Base-by-base conservation (phyloP, 257 asterid genomes). In the Cynanchum wilfordii region DNA sequence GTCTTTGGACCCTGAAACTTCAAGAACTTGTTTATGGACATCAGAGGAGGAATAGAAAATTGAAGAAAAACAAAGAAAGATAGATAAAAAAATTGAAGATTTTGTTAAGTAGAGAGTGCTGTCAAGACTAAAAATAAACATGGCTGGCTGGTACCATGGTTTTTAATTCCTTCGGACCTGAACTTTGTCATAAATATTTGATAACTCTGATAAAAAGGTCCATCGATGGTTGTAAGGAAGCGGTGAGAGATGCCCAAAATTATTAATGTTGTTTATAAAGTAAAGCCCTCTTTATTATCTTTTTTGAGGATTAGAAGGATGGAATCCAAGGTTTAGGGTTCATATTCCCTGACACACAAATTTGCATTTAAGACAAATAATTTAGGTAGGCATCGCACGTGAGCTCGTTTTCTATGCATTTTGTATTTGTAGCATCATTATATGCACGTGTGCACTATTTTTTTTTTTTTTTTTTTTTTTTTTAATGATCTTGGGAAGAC, bases 371-470 rank as follows among this genome's bases (percentile, higher is more conserved):
- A 56, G 76, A 75, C 79, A 70, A 45, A 74, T 60, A 47, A 68
- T 20, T 78, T 68, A 70, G 60, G 64, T 74, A 51, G 59, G 62
- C 52, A 74, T 51, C 70, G 82, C 82, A 74, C 79, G 76, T 70
- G 82, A 56, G 82, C 66, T 64, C 66, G 22, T 29, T 25, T 62
- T 63, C 69, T 65, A 45, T 17, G 60, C 54, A 45, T 51, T 24
- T 27, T 17, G 4, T 2, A 13, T 24, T 7, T 15, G 29, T 40
- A 55, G 10, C 66, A 76, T 29, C 12, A 70, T 73, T 60, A 68
- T 77, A 38, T 63, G 82, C 76, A 73, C 82, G 76, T 78, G 79
- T 74, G 76, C 79, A 20, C 30, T 19, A 52, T 30, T 62, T 64
- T 29, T 64, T 70, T 55, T 42, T 36, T 6, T 36, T 40, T 7